Conservation (phyloP, 2,329 filamentous ascomycete genomes). For the Pseudonectria buxi region DNA sequence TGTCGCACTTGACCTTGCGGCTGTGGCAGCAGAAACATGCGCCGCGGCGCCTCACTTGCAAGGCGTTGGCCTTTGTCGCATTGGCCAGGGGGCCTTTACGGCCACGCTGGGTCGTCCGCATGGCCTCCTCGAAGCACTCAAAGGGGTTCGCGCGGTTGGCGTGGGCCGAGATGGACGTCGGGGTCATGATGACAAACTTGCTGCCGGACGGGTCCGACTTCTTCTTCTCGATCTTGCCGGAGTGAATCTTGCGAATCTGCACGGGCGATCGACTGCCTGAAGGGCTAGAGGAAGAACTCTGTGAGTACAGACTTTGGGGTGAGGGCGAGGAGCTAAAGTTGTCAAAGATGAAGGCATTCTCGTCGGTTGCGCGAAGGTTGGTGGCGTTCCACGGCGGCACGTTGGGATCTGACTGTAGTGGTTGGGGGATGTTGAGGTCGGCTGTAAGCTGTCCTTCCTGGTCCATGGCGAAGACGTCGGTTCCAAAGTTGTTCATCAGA, state of each 20-base stretch:
- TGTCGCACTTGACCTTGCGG: slow-evolving; percentile 53
- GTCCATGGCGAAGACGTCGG: slow-evolving; percentile 22
- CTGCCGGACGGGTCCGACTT: slow-evolving; percentile 31
- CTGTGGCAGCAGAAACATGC: slow-evolving; percentile 55
- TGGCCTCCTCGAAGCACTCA: slow-evolving; percentile 49
- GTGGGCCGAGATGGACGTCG: slow-evolving; percentile 45
- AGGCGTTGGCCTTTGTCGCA: slow-evolving; percentile 47
- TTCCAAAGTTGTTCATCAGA: slow-evolving; percentile 26
- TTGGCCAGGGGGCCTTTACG: slow-evolving; percentile 49
- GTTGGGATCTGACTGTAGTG: slow-evolving; percentile 29
- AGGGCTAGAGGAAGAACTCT: slow-evolving; percentile 23
- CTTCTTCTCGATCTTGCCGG: slow-evolving; percentile 40
- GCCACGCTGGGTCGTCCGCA: slow-evolving; percentile 46
- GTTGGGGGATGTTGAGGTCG: slow-evolving; percentile 32
- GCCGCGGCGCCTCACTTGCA: slow-evolving; percentile 46
- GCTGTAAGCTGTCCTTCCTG: slow-evolving; percentile 23
- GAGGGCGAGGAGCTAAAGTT: slow-evolving; percentile 30
- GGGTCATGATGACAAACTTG: slow-evolving; percentile 51
- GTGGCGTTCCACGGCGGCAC: slow-evolving; percentile 38
- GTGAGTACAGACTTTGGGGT: slow-evolving; percentile 21
- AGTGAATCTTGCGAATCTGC: slow-evolving; percentile 37
- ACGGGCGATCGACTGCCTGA: slow-evolving; percentile 21
- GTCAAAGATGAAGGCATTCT: slow-evolving; percentile 32
- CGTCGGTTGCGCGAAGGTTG: slow-evolving; percentile 23
- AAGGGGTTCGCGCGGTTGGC: slow-evolving; percentile 44